Base-by-base conservation (phyloP, 2,329 filamentous ascomycete genomes). In the Hirsutella minnesotensis region DNA sequence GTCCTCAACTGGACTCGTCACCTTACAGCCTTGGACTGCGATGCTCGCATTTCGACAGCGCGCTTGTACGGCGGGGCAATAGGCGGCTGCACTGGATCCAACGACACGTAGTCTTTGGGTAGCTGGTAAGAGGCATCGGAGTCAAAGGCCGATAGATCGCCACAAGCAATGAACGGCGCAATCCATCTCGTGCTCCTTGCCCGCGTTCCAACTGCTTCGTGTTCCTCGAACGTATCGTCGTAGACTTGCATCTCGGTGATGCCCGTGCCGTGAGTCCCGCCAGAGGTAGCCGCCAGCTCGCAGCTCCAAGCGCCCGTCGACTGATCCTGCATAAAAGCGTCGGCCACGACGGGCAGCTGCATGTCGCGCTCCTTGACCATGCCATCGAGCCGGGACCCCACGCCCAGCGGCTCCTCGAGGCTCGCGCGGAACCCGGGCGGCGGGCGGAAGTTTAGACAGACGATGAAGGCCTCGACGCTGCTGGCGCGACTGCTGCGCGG, bases 381-480 rank as follows among this genome's bases (percentile, higher is more conserved):
- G 30, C 65, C 53, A 2, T 71, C 61, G 16, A 83, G 49, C 34
- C 70, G 65, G 35, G 70, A 66, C 0, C 80, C 77, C 9, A 81
- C 73, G 1, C 83, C 84, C 1, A 92, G 65, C 2, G 85, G 85
- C 53, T 81, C 78, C 53, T 88, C 82, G 4, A 92, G 66, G 53
- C 81, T 88, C 4, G 85, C 79, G 38, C 73, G 75, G 64, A 88
- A 92, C 1, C 83, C 84, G 13, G 69, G 64, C 0, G 90, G 89
- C 3, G 87, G 89, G 19, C 74, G 72, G 59, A 96, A 98, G 47
- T 88, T 86, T 53, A 94, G 75, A 60, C 92, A 95, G 15, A 98
- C 90, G 38, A 98, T 86, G 53, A 98, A 98, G 0, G 92, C 90
- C 61, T 98, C 92, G 18, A 98, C 81, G 62, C 88, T 95, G 63